Conservation (phyloP, 2,329 filamentous ascomycete genomes). For the Calonectria ilicicola region DNA sequence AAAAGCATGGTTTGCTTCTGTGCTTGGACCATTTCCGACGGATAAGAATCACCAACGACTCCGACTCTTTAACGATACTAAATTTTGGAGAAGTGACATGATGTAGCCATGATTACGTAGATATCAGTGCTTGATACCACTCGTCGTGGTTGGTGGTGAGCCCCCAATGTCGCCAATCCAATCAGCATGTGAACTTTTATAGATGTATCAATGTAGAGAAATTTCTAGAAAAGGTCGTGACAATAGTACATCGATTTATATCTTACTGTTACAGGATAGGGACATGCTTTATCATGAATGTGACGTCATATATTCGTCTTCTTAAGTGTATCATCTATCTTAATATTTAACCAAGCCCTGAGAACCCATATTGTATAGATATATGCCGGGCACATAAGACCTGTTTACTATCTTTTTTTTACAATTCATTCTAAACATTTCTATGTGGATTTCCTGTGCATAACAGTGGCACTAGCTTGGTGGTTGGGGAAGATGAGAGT, state of each 20-base stretch:
- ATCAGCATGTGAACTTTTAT: background rate
- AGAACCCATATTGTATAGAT: background rate
- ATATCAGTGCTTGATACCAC: no score
- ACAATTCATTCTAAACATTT: background rate
- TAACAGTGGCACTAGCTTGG: slow-evolving; percentile 60
- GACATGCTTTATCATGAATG: background rate
- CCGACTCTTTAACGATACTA: no score
- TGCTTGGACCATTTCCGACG: background rate
- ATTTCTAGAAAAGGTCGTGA: background rate
- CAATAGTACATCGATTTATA: background rate
- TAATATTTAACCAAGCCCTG: background rate
- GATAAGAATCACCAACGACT: background rate
- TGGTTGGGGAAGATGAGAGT: slow-evolving; percentile 89
- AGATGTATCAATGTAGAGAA: no score
- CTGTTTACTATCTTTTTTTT: background rate
- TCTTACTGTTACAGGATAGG: background rate
- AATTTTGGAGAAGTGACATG: no score
- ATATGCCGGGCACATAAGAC: no score
- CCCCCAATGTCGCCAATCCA: background rate
- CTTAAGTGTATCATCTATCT: background rate
- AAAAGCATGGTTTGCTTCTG: background rate
- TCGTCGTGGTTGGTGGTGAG: background rate
- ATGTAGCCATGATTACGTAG: no score
- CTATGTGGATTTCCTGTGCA: slow-evolving; percentile 44
- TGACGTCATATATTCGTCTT: background rate